phyloP scores from a whole-genome alignment of 2,329 filamentous ascomycete species.

The Hirsutella thompsonii region DNA sequence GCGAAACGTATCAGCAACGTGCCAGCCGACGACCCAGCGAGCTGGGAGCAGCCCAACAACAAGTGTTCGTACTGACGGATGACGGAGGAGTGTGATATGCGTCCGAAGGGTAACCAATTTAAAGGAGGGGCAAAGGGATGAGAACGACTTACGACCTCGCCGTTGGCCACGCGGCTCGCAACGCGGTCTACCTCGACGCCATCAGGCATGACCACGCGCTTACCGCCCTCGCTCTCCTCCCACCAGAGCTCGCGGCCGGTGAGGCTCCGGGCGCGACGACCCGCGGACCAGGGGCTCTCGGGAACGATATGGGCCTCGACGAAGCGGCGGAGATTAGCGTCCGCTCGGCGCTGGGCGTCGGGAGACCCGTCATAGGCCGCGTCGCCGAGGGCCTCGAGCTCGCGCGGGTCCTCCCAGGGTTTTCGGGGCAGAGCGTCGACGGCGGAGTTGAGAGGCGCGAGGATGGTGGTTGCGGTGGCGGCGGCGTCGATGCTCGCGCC shows the following conservation, averaged over 20 bases:
- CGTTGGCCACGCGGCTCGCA: conserved; percentile 68
- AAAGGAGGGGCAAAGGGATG: neutral
- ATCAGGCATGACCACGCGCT: conserved; percentile 60
- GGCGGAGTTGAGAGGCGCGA: conserved; percentile 76
- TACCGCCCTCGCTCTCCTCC: conserved; percentile 56
- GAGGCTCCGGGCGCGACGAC: conserved; percentile 51
- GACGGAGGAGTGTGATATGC: no score
- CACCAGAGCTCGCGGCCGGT: conserved; percentile 63
- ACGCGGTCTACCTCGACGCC: conserved; percentile 65
- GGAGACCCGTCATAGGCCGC: conserved; percentile 61
- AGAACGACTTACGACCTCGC: conserved; percentile 50
- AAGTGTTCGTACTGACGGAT: no score
- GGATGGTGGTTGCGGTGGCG: conserved; percentile 62
- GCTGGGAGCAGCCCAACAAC: no score
- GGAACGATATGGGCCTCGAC: conserved; percentile 77
- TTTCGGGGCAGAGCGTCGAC: conserved; percentile 70
- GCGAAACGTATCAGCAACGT: no score
- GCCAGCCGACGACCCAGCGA: no score
- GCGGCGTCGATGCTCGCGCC: conserved; percentile 51
- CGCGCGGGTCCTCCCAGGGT: conserved; percentile 68
- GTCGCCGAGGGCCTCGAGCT: conserved; percentile 55
- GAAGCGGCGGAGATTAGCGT: conserved; percentile 64
- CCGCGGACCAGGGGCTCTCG: conserved; percentile 60
- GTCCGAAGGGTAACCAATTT: no score
- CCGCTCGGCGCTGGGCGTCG: conserved; percentile 61